A percentile compares a stretch with the other conserved stretches of the same genome.
Evolutionary conservation across 768 basidiomycete genomes (phyloP).

Genomic region (Collybia nuda): DNA sequence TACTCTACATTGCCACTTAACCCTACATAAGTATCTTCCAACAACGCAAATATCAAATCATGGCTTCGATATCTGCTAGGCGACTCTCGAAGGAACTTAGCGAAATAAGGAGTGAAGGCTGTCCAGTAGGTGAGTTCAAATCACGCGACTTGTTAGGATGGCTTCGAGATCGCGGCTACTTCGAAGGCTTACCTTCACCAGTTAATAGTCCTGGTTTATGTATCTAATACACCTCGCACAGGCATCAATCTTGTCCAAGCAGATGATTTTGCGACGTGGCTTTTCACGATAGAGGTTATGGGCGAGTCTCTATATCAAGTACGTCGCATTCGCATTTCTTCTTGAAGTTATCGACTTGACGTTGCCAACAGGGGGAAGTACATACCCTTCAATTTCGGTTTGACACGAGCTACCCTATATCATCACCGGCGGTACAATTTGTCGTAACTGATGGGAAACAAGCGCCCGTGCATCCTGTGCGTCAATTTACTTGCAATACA

Average conservation of each 20-base stretch:
- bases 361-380: slow-evolving; percentile 58
- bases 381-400: slow-evolving; percentile 84
- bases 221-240: slow-evolving; percentile 17
- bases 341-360: neutral
- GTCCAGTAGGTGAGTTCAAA: slow-evolving; percentile 55
- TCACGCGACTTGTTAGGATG: no score
- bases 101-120: slow-evolving; percentile 66
- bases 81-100: slow-evolving; percentile 70
- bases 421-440: slow-evolving; percentile 86
- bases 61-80: slow-evolving; percentile 64
- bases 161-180: neutral
- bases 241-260: slow-evolving; percentile 75
- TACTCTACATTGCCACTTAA: neutral
- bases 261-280: slow-evolving; percentile 78
- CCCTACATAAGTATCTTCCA: neutral
- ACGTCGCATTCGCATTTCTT: slow-evolving; percentile 10
- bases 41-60: slow-evolving; percentile 19
- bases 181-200: neutral
- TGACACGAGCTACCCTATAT: slow-evolving; percentile 80
- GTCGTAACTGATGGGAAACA: slow-evolving; percentile 62
- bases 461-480: slow-evolving; percentile 79
- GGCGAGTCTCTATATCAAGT: slow-evolving; percentile 82
- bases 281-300: slow-evolving; percentile 78
- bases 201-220: no score
- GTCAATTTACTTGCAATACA: slow-evolving; percentile 22